Evolutionary conservation across 768 basidiomycete species (phyloP).

Genomic region (Leucogyrophana mollusca): DNA sequence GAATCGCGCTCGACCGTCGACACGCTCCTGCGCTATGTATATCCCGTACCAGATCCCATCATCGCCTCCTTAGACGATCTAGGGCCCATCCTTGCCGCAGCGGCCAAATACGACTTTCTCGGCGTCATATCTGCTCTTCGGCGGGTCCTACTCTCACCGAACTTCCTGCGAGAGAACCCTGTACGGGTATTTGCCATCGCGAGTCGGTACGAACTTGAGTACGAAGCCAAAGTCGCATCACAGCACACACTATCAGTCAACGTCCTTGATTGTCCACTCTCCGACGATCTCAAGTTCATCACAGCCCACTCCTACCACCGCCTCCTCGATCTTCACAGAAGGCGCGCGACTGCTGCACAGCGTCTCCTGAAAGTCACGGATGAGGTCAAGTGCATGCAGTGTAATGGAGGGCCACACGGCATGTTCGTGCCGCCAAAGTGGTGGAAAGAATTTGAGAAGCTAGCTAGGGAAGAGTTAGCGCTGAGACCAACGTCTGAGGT

Average conservation of each 20-base stretch:
- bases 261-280: constrained; percentile 55
- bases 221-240: constrained; percentile 63
- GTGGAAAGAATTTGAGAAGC: constrained; percentile 63
- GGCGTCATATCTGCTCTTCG: constrained; percentile 49
- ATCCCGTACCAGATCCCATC: constrained; percentile 56
- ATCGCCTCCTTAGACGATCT: constrained; percentile 55
- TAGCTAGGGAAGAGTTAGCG: constrained; percentile 57
- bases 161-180: constrained; percentile 47
- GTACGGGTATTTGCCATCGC: constrained; percentile 72
- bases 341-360: constrained; percentile 48
- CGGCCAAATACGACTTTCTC: constrained; percentile 64
- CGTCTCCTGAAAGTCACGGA: constrained; percentile 45
- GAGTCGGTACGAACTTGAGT: constrained; percentile 59
- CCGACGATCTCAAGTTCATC: constrained; percentile 64
- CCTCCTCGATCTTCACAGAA: constrained; percentile 58
- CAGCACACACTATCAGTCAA: constrained; percentile 51
- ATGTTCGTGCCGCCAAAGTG: constrained; percentile 57
- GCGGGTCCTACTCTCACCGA: constrained; percentile 46
- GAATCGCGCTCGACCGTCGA: constrained; percentile 48
- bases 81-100: constrained; percentile 46
- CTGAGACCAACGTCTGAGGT: constrained; percentile 54
- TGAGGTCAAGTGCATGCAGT: constrained; percentile 65
- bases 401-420: constrained; percentile 50
- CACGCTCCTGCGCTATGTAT: constrained; percentile 56
- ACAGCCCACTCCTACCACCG: constrained; percentile 68